Base-by-base conservation (phyloP, 1,284 basidiomycete genomes). In the Ganoderma resinaceum region DNA sequence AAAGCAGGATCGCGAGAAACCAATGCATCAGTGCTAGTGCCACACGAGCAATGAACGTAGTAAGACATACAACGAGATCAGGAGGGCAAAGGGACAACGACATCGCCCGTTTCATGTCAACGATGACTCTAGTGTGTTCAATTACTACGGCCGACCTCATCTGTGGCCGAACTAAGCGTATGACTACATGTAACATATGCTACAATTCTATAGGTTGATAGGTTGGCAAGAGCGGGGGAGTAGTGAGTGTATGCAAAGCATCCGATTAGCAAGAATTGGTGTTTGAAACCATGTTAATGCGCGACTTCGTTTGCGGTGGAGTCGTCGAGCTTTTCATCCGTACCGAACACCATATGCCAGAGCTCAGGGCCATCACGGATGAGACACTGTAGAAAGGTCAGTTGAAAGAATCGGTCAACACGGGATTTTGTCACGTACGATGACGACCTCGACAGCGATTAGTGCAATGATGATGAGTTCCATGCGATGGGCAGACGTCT, bases 391-490 rank as follows among this genome's bases (percentile, higher is more conserved):
- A 65, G 63, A 6, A 26, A 8, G 37, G 55, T 70, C 9, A 71
- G 62, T 14, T 3, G 18, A 2, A 1, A 11, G 3, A 61, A 61
- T 2, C 3, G 8, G 26, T 67, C 26, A 35, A 16, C 66, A 31
- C 14, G 29, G 33, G 40, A 37, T 49, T 31, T 16, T 7, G 63
- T 5, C 20, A 85, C 92, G 79, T 76, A 95, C 95, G 66, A 97
- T 92, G 72, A 95, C 84, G 31, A 96, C 95, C 79, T 97, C 95
- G 9, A 96, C 95, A 0, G 95, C 93, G 75, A 97, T 97, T 66
- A 97, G 89, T 0, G 87, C 85, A 72, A 97, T 97, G 75, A 97
- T 97, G 72, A 97, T 92, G 0, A 97, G 82, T 80, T 97, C 95
- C 94, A 97, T 96, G 5, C 92, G 87, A 75, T 96, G 94, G 0